Evolutionary conservation across 164 flowering plant species (phyloP).

Genomic region (Pachysandra terminalis): DNA sequence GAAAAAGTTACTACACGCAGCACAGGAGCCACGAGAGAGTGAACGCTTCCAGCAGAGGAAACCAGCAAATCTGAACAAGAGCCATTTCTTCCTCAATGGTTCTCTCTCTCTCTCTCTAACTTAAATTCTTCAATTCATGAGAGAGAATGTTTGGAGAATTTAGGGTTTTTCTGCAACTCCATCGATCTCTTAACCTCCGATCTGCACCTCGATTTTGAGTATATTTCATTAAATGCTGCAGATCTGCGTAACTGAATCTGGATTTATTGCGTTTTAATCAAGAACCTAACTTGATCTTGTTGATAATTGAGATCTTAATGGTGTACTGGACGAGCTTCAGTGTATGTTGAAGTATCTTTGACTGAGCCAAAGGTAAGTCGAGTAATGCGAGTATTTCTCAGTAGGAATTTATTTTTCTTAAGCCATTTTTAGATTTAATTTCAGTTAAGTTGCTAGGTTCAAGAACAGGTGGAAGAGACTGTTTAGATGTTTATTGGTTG

Average conservation of each 20-base stretch:
- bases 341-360: constrained; percentile 4
- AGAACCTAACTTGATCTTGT: background rate
- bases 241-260: constrained; percentile 27
- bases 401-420: background rate
- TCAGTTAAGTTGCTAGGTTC: background rate
- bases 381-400: background rate
- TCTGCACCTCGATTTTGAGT: constrained; percentile 6
- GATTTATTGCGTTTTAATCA: constrained; percentile 11
- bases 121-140: constrained; percentile 11
- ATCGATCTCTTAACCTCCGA: constrained; percentile 21
- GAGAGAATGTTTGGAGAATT: constrained; percentile 18
- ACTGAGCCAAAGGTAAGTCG: constrained; percentile 11
- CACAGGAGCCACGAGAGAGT: constrained; percentile 13
- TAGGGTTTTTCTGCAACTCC: constrained; percentile 14
- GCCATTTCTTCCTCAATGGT: background rate
- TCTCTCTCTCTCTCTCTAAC: constrained; percentile 8
- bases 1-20: background rate
- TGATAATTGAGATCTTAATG: constrained; percentile 23
- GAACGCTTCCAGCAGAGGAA: constrained; percentile 40
- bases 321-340: constrained; percentile 1
- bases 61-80: constrained; percentile 28
- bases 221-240: constrained; percentile 19
- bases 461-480: constrained; percentile 3
- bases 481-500: background rate
- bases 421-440: background rate